Percentiles rank a stretch among this genome's conserved stretches.
Conservation (phyloP, 306 rosid species). For the Dryas alaskensis region DNA sequence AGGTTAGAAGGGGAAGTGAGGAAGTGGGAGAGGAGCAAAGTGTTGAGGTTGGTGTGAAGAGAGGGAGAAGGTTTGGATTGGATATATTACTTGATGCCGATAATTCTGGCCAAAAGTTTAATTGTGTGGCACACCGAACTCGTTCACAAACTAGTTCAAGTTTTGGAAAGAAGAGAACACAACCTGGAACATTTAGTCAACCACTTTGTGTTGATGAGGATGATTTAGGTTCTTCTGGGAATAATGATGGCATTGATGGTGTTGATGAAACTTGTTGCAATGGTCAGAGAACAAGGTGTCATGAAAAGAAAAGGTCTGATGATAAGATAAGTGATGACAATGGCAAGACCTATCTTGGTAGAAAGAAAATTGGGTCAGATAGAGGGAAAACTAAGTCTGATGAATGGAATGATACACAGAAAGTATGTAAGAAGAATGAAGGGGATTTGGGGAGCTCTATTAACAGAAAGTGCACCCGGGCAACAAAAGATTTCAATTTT, state of each 20-base stretch:
- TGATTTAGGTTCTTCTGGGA: conserved; percentile 1
- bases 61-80: conserved; percentile 25
- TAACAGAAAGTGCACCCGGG: background rate
- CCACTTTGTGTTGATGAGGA: conserved; percentile 32
- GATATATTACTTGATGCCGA: conserved; percentile 15
- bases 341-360: background rate
- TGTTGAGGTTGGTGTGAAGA: conserved; percentile 21
- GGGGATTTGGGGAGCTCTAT: background rate
- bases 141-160: conserved; percentile 26
- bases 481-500: background rate
- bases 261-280: background rate
- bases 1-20: conserved; percentile 5
- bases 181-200: conserved; percentile 27
- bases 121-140: conserved; percentile 29
- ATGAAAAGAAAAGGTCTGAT: conserved; percentile 1
- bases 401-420: background rate
- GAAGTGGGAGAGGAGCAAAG: background rate
- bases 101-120: background rate
- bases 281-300: conserved; percentile 8
- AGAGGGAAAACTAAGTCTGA: background rate
- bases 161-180: background rate
- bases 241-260: background rate
- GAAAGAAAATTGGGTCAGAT: background rate
- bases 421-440: background rate
- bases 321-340: background rate